Percentiles rank a stretch among this genome's conserved stretches.
These are phyloP conservation scores for Eimeria tenella DNA, from an alignment of 169 alveolate species.

Conservation along the genomic window DNA sequence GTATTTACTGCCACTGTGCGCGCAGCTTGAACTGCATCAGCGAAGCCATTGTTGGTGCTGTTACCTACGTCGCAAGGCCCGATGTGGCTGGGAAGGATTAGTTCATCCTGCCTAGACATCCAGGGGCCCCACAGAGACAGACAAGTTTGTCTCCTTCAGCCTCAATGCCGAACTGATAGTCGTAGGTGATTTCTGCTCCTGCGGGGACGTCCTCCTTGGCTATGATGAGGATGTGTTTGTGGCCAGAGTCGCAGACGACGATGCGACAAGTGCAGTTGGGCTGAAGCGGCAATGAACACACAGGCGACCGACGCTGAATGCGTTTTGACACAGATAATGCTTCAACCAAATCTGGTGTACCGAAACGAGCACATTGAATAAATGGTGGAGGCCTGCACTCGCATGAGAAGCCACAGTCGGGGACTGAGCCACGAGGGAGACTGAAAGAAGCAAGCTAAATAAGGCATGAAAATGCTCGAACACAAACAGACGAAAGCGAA, in stretches of 20 bases:
- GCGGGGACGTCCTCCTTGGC: slow-evolving; percentile 94
- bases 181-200: slow-evolving; percentile 98
- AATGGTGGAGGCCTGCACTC: background rate
- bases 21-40: background rate
- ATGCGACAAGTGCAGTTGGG: slow-evolving; percentile 93
- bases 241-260: slow-evolving; percentile 90
- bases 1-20: background rate
- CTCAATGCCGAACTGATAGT: slow-evolving; percentile 95
- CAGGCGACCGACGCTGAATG: background rate
- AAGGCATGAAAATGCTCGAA: background rate
- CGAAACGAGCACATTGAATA: background rate
- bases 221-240: slow-evolving; percentile 96
- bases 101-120: slow-evolving; percentile 94
- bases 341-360: background rate
- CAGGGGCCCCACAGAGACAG: slow-evolving; percentile 93
- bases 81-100: slow-evolving; percentile 46
- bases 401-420: background rate
- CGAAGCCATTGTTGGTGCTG: background rate
- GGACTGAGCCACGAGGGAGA: background rate
- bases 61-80: no score
- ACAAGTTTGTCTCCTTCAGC: slow-evolving; percentile 90
- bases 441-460: background rate
- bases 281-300: slow-evolving; percentile 58
- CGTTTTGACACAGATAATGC: no score
- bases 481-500: background rate